phyloP scores from a whole-genome alignment of 2,329 filamentous ascomycete species.

The Claviceps africana region DNA sequence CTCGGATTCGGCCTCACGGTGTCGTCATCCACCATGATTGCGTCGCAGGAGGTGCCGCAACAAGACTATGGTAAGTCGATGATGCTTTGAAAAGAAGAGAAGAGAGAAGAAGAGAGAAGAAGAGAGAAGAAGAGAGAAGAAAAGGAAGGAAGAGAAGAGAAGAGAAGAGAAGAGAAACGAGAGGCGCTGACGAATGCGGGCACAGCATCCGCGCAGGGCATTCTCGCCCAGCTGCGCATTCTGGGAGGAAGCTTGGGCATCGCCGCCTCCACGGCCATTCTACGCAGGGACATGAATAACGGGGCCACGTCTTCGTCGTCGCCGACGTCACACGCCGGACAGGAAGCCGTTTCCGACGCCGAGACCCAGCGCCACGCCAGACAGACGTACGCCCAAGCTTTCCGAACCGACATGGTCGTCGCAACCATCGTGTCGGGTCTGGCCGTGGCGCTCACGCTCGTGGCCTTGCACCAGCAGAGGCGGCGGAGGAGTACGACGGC shows the following conservation, averaged over 20 bases:
- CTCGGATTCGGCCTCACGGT: constrained; percentile 37
- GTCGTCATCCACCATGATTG: constrained; percentile 32
- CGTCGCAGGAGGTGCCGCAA: constrained; percentile 25
- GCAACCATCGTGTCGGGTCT: constrained; percentile 26
- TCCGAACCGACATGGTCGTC: constrained; percentile 32
- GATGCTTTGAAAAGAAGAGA: neutral
- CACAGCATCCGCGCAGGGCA: constrained; percentile 36
- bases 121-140: neutral
- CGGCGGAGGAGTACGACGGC: neutral
- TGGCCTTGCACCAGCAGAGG: neutral
- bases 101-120: neutral
- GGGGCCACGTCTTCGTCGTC: neutral
- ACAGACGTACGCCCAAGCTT: constrained; percentile 29
- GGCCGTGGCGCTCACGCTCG: constrained; percentile 25
- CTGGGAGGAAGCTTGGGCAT: constrained; percentile 42
- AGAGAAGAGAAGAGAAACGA: too few species aligned
- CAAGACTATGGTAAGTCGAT: constrained; percentile 29
- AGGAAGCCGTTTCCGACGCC: constrained; percentile 13
- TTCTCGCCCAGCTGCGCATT: constrained; percentile 36
- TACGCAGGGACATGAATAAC: constrained; percentile 19
- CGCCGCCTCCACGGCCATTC: constrained; percentile 34
- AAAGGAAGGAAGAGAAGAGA: too few species aligned
- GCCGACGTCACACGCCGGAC: constrained; percentile 11
- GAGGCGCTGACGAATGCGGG: neutral
- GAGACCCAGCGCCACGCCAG: constrained; percentile 11